Percentiles rank a stretch among this genome's conserved stretches.
Conservation (phyloP, 768 basidiomycete species). For the Trametes sanguinea region DNA sequence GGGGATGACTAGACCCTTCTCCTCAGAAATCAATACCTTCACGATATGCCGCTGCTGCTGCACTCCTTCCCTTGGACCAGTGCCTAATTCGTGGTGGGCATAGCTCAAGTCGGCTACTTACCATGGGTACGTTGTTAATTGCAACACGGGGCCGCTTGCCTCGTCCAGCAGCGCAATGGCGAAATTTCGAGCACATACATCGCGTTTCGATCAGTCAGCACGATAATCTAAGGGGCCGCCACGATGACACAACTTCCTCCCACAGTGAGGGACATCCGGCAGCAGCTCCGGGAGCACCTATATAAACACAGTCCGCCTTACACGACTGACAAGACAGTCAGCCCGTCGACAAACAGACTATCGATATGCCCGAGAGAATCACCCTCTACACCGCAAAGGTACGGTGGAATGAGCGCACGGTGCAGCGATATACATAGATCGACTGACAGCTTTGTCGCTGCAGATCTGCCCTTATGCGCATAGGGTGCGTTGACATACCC, state of each 20-base stretch:
- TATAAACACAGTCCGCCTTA: not conserved
- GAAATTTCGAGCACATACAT: not conserved
- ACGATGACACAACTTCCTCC: not conserved
- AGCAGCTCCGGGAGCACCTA: not conserved
- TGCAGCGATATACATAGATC: too few species aligned
- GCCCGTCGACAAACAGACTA: not conserved
- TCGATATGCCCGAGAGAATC: constrained; percentile 22
- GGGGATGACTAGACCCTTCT: too few species aligned
- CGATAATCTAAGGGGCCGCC: not conserved
- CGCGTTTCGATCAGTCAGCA: not conserved
- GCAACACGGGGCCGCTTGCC: too few species aligned
- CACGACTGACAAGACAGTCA: not conserved
- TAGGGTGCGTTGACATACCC: constrained; percentile 50
- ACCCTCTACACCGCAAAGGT: constrained; percentile 26
- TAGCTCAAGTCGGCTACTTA: too few species aligned
- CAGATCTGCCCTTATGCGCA: constrained; percentile 63
- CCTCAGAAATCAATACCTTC: too few species aligned
- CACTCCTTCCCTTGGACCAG: too few species aligned
- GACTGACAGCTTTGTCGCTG: constrained; percentile 35
- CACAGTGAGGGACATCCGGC: not conserved
- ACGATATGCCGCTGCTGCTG: too few species aligned
- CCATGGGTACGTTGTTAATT: too few species aligned
- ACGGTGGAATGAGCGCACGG: too few species aligned
- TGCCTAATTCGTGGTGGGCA: too few species aligned
- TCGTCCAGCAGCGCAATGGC: not conserved